Conservation (phyloP, 2,329 filamentous ascomycete genomes). For the Cladosporium sp. region DNA sequence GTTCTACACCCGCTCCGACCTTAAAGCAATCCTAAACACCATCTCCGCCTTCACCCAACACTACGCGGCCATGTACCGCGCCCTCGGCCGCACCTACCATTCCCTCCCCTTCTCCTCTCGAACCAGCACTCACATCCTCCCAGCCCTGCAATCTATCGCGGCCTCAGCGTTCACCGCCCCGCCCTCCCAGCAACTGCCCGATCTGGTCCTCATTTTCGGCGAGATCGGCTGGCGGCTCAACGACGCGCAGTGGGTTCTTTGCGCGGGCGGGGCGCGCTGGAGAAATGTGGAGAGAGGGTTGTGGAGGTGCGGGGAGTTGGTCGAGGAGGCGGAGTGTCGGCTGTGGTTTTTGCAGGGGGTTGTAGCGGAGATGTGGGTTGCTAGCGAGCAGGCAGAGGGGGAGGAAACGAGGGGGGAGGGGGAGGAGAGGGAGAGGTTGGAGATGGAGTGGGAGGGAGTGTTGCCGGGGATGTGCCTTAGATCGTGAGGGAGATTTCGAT, state of each 20-base stretch:
- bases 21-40: background rate
- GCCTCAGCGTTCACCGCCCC: background rate
- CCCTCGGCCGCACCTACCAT: slow-evolving; percentile 3
- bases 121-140: background rate
- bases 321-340: slow-evolving; percentile 3
- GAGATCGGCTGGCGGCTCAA: background rate
- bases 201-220: slow-evolving; percentile 4
- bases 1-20: background rate
- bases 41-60: background rate
- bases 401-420: background rate
- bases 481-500: background rate
- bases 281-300: background rate
- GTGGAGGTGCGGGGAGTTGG: background rate
- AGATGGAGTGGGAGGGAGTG: background rate
- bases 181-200: background rate
- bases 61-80: slow-evolving; percentile 2
- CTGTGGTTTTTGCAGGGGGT: slow-evolving; percentile 2
- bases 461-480: slow-evolving; percentile 4
- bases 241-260: background rate
- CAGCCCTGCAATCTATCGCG: background rate
- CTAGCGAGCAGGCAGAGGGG: background rate
- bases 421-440: background rate
- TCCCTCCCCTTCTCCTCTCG: background rate
- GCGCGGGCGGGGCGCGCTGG: background rate
- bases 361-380: slow-evolving; percentile 1